Conservation (phyloP, 306 rosid genomes). For the Trifolium fragiferum region DNA sequence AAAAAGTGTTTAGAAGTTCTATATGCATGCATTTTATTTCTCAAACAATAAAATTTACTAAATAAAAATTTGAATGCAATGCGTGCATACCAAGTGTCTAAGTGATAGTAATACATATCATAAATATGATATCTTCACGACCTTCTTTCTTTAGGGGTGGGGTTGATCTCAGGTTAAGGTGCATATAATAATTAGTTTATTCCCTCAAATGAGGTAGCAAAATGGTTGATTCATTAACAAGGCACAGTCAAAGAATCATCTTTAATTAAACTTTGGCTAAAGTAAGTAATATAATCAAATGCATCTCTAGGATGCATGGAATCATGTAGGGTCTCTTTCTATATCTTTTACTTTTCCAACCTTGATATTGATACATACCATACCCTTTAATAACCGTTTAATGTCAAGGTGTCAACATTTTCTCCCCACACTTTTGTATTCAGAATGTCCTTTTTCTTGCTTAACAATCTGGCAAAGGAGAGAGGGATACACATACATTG, state of each 20-base stretch:
- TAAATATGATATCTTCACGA: background rate
- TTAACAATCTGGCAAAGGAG: conserved; percentile 50
- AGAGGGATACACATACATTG: conserved; percentile 40
- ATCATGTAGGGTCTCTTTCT: conserved; percentile 39
- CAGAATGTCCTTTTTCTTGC: conserved; percentile 27
- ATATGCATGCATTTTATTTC: too few species aligned
- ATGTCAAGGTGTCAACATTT: conserved; percentile 26
- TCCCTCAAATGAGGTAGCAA: background rate
- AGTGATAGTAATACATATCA: too few species aligned
- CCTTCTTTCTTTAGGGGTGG: background rate
- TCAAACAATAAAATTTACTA: too few species aligned
- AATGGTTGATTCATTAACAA: conserved; percentile 47
- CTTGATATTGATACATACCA: conserved; percentile 41
- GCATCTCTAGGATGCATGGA: conserved; percentile 35
- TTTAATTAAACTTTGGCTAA: conserved; percentile 63
- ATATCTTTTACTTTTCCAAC: conserved; percentile 61
- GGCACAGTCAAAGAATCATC: conserved; percentile 64
- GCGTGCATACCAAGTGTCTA: too few species aligned
- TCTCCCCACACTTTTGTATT: background rate
- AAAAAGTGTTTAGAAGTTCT: too few species aligned
- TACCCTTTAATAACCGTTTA: conserved; percentile 17
- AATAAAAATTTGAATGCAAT: too few species aligned
- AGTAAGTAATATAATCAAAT: conserved; percentile 32
- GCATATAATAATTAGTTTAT: background rate
- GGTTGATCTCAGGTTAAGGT: background rate